Evolutionary conservation across 176 grass and related monocot genomes (phyloP).

Genomic region (Bothriochloa decipiens): DNA sequence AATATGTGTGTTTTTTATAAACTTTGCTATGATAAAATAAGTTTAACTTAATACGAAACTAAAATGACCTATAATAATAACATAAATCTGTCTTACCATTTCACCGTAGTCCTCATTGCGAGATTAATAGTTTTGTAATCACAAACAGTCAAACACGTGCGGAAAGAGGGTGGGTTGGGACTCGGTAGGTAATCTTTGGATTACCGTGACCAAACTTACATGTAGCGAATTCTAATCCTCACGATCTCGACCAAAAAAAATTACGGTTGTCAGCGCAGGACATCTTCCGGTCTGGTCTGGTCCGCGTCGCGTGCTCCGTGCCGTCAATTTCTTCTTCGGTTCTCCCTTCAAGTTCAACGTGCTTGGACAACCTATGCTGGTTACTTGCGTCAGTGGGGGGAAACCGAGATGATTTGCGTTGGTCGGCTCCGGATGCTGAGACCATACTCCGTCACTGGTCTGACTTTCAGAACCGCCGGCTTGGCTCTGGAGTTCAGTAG

Average conservation of each 20-base stretch:
- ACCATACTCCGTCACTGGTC: background rate
- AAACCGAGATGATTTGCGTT: background rate
- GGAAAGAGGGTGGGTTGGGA: no score
- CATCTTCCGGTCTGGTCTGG: background rate
- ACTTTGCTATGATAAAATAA: background rate
- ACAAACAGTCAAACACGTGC: no score
- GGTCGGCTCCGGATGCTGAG: background rate
- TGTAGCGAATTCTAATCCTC: no score
- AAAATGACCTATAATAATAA: background rate
- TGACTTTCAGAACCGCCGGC: background rate
- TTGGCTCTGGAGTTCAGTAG: background rate
- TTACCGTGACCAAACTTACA: no score
- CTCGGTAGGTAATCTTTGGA: no score
- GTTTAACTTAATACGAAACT: background rate
- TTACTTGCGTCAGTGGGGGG: background rate
- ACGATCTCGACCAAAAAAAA: no score
- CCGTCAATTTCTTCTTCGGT: background rate
- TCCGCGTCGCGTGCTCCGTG: background rate
- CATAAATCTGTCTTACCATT: background rate
- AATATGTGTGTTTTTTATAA: background rate
- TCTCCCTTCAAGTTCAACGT: background rate
- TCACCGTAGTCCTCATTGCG: background rate
- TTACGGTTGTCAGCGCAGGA: background rate
- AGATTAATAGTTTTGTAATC: no score
- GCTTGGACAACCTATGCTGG: background rate